Evolutionary conservation across 1,139 yeast genomes (phyloP).

Genomic region (Komagataea norvegica): DNA sequence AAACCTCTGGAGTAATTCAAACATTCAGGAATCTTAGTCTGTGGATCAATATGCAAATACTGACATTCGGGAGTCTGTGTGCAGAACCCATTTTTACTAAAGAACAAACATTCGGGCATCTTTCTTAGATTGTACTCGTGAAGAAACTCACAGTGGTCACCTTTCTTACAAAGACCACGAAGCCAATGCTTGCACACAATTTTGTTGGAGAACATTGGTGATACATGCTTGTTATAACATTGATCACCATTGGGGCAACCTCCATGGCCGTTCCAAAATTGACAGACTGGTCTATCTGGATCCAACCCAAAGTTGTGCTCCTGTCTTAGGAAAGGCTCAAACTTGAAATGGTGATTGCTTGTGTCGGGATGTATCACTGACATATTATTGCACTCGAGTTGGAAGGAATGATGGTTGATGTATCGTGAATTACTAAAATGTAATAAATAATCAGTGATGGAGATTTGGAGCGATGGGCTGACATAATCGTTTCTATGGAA

Average conservation of each 20-base stretch:
- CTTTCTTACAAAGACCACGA: constrained; percentile 93
- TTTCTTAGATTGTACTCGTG: constrained; percentile 92
- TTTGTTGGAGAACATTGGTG: constrained; percentile 77
- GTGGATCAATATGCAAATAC: constrained; percentile 88
- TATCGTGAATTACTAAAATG: not conserved
- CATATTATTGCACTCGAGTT: constrained; percentile 20
- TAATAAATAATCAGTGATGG: not conserved
- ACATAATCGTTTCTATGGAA: constrained; percentile 3
- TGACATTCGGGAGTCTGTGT: constrained; percentile 94
- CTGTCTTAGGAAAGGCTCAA: constrained; percentile 75
- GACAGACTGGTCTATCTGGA: constrained; percentile 89
- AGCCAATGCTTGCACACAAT: constrained; percentile 98
- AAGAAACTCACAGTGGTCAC: constrained; percentile 91
- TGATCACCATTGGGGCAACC: constrained; percentile 81
- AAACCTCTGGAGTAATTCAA: constrained; percentile 80
- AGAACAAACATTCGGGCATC: constrained; percentile 96
- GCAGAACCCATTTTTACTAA: constrained; percentile 84
- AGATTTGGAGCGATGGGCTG: too few species aligned
- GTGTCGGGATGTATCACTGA: constrained; percentile 36
- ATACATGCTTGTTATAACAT: constrained; percentile 87
- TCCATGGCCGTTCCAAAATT: constrained; percentile 62
- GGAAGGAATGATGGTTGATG: not conserved
- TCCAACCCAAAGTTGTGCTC: constrained; percentile 82
- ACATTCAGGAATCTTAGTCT: constrained; percentile 82
- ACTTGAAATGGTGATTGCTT: constrained; percentile 52